Conservation (phyloP, 1,284 basidiomycete species). For the Inonotus obliquus region DNA sequence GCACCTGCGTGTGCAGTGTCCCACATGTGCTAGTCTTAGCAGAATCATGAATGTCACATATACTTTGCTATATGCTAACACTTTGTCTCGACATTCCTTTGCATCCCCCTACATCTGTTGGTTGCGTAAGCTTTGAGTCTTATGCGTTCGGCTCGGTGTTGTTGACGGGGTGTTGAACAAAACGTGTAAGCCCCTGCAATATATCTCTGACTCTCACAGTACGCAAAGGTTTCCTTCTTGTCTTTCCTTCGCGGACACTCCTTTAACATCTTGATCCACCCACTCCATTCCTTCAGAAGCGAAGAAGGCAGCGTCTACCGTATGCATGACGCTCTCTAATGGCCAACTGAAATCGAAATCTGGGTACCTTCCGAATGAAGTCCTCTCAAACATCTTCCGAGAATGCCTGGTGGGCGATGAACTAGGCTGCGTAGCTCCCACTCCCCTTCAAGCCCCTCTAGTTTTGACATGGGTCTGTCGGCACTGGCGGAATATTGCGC, state of each 20-base stretch:
- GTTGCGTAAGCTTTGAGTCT: neutral
- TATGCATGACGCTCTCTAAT: slow-evolving; percentile 2
- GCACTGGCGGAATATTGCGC: slow-evolving; percentile 6
- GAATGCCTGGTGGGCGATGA: slow-evolving; percentile 2
- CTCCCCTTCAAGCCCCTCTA: slow-evolving; percentile 2
- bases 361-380: slow-evolving; percentile 6
- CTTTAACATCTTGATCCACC: neutral
- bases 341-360: neutral
- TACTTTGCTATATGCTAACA: no score
- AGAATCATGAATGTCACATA: no score
- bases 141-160: neutral
- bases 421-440: neutral
- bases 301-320: neutral
- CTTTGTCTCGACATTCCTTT: no score
- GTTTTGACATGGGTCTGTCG: slow-evolving; percentile 6
- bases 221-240: neutral
- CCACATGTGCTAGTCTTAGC: no score
- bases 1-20: no score
- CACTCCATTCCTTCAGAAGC: neutral
- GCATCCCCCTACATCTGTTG: neutral
- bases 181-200: neutral
- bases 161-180: neutral
- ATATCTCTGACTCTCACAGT: neutral
- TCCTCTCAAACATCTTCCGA: slow-evolving; percentile 8
- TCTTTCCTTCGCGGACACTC: neutral